Conservation (phyloP, 2,329 filamentous ascomycete species). For the Lecanoromycetidae sp. region DNA sequence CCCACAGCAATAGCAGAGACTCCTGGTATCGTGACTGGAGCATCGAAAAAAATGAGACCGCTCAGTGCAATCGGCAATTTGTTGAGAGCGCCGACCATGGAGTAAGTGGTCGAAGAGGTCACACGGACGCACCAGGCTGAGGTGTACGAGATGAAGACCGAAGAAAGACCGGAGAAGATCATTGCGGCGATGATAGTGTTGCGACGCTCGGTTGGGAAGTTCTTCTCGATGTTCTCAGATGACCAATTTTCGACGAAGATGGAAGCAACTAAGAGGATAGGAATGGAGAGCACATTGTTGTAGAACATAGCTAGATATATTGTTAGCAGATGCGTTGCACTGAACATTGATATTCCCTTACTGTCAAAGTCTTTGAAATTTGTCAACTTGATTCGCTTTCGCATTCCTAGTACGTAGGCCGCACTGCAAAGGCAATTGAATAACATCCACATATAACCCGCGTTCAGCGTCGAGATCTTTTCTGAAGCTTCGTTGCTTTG, state of each 20-base stretch:
- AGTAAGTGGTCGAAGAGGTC: constrained; percentile 95
- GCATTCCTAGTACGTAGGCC: constrained; percentile 80
- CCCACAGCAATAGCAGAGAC: constrained; percentile 84
- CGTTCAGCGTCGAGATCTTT: constrained; percentile 78
- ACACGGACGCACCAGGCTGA: constrained; percentile 98
- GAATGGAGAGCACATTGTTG: constrained; percentile 96
- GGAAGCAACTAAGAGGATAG: constrained; percentile 72
- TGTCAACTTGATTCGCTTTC: constrained; percentile 97
- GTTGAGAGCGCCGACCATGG: constrained; percentile 95
- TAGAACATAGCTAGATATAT: constrained; percentile 80
- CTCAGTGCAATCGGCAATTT: constrained; percentile 92
- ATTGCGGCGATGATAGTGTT: constrained; percentile 75
- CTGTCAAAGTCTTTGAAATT: constrained; percentile 99
- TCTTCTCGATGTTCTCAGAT: constrained; percentile 62
- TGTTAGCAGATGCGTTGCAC: neutral
- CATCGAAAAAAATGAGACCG: constrained; percentile 89
- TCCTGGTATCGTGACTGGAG: constrained; percentile 81
- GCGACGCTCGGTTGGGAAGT: constrained; percentile 75
- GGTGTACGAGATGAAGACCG: constrained; percentile 98
- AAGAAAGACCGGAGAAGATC: constrained; percentile 83
- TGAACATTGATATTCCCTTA: constrained; percentile 38
- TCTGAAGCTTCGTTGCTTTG: constrained; percentile 49
- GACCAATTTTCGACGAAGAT: constrained; percentile 89
- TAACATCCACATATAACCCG: constrained; percentile 96
- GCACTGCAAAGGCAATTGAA: constrained; percentile 93